Evolutionary conservation across 352 stramenopile species (phyloP).

Genomic region (Phytophthora kernoviae): DNA sequence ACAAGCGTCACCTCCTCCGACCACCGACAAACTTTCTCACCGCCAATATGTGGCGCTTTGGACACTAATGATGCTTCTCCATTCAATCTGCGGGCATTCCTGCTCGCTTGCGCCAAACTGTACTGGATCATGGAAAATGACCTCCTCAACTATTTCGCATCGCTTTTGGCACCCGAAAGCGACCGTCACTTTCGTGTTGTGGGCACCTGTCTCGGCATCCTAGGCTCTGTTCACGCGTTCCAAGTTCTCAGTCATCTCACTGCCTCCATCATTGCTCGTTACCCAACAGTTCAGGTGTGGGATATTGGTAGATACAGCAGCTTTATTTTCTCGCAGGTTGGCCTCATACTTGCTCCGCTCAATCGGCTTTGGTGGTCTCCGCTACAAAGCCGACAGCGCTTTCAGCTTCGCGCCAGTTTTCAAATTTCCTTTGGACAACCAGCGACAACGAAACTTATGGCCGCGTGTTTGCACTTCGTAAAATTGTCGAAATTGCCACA

Average conservation of each 20-base stretch:
- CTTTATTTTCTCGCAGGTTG: background rate
- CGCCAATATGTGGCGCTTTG: background rate
- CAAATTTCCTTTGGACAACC: background rate
- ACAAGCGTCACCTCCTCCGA: too few relatives aligned
- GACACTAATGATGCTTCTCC: constrained; percentile 1
- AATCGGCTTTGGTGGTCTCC: background rate
- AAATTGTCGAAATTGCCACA: constrained; percentile 39
- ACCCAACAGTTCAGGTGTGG: background rate
- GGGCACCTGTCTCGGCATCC: constrained; percentile 7
- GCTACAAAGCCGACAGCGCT: background rate
- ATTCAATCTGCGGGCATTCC: constrained; percentile 21
- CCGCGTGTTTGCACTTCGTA: constrained; percentile 24
- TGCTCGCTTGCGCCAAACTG: constrained; percentile 3
- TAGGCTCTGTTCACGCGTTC: constrained; percentile 16
- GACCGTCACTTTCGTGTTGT: constrained; percentile 17
- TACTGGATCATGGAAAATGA: constrained; percentile 30
- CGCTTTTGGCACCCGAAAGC: constrained; percentile 13
- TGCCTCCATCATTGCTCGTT: background rate
- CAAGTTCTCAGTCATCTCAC: constrained; percentile 12
- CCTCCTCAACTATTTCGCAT: constrained; percentile 40
- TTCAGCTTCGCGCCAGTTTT: background rate
- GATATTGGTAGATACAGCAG: background rate
- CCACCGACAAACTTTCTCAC: background rate
- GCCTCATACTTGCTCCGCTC: background rate
- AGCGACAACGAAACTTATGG: constrained; percentile 38